phyloP scores from a whole-genome alignment of 148 eudicot genomes.

The Rhododendron ovatum region DNA sequence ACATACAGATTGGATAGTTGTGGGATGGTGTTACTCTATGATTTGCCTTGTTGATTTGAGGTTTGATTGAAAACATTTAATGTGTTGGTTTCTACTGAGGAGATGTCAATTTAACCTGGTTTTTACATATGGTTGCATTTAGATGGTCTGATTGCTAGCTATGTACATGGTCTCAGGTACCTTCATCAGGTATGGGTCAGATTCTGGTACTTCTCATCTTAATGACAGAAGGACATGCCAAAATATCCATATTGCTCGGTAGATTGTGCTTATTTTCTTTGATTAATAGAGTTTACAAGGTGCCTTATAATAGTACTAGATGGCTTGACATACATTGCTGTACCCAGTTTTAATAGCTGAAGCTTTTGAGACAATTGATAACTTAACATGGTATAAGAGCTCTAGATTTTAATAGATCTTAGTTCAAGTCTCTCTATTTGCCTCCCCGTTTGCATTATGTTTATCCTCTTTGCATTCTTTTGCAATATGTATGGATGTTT shows the following conservation, averaged over 20 bases:
- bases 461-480: not conserved
- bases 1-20: not conserved
- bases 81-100: not conserved
- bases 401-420: not conserved
- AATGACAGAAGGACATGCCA: not conserved
- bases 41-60: slow-evolving; percentile 2
- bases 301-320: not conserved
- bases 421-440: not conserved
- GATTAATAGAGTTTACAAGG: not conserved
- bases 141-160: not conserved
- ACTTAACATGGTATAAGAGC: not conserved
- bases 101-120: not conserved
- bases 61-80: not conserved
- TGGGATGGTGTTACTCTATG: not conserved
- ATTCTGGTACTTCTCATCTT: not conserved
- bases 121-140: not conserved
- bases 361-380: not conserved
- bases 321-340: not conserved
- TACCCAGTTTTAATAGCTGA: not conserved
- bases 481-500: not conserved
- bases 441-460: not conserved
- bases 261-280: not conserved
- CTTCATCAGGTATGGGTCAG: not conserved
- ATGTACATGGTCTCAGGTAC: not conserved
- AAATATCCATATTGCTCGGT: not conserved